phyloP scores from a whole-genome alignment of 2,329 filamentous ascomycete genomes.

The Emericellopsis atlantica region DNA sequence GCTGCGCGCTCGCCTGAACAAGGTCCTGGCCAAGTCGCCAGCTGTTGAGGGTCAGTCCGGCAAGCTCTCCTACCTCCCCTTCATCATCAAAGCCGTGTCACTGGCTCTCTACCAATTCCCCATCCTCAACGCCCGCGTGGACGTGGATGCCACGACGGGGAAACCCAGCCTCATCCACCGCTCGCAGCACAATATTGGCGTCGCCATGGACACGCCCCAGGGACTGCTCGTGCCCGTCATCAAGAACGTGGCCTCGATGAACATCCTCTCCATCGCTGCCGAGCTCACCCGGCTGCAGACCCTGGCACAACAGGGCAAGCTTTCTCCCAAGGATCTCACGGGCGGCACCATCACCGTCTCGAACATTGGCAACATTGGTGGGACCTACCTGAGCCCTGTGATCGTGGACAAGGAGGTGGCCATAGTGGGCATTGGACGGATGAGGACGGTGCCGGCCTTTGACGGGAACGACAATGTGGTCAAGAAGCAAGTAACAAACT shows the following conservation, averaged over 20 bases:
- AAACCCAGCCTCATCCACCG: slow-evolving; percentile 71
- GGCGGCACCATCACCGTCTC: slow-evolving; percentile 92
- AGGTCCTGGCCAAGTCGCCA: slow-evolving; percentile 28
- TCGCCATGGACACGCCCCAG: slow-evolving; percentile 86
- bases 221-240: slow-evolving; percentile 89
- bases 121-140: slow-evolving; percentile 76
- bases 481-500: slow-evolving; percentile 69
- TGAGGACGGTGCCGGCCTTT: slow-evolving; percentile 74
- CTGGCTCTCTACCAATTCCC: slow-evolving; percentile 72
- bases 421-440: slow-evolving; percentile 78
- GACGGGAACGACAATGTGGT: slow-evolving; percentile 46
- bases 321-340: slow-evolving; percentile 61
- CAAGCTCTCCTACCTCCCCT: slow-evolving; percentile 82
- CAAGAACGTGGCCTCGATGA: slow-evolving; percentile 66
- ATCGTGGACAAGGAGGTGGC: slow-evolving; percentile 85
- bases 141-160: slow-evolving; percentile 36
- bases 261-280: slow-evolving; percentile 63
- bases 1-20: slow-evolving; percentile 66
- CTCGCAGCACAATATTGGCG: slow-evolving; percentile 82
- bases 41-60: slow-evolving; percentile 35
- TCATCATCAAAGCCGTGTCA: slow-evolving; percentile 92
- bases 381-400: slow-evolving; percentile 81
- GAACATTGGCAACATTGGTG: slow-evolving; percentile 92
- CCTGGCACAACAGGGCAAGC: slow-evolving; percentile 61
- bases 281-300: slow-evolving; percentile 64